Evolutionary conservation across 75 land plant species (phyloP).

Genomic region (Cryptomeria japonica): DNA sequence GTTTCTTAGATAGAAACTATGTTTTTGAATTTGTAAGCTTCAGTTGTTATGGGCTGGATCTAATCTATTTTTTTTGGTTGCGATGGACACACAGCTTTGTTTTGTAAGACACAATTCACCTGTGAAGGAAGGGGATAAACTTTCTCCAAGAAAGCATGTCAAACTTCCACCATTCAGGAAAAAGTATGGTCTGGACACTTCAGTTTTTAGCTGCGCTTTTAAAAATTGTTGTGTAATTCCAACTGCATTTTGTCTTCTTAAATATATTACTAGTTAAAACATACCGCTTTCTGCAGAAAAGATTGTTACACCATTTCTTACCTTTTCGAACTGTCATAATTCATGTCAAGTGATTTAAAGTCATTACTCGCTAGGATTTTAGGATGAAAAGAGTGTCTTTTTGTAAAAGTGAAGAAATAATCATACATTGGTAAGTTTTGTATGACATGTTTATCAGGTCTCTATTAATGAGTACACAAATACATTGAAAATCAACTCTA

Average conservation of each 20-base stretch:
- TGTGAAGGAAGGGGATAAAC: neutral
- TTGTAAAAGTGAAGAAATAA: neutral
- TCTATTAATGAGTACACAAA: neutral
- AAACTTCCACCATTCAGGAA: neutral
- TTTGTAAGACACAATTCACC: neutral
- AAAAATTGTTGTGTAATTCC: neutral
- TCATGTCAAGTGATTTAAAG: neutral
- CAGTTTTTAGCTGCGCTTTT: neutral
- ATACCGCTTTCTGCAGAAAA: neutral
- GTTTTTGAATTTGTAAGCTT: neutral
- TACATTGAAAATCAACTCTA: neutral
- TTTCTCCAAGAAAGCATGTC: neutral
- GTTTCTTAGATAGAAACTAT: neutral
- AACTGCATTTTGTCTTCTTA: neutral
- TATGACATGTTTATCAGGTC: neutral
- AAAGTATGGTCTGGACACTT: neutral
- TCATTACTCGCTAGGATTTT: neutral
- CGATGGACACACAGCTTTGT: constrained; percentile 6
- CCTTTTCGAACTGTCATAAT: neutral
- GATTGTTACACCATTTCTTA: neutral
- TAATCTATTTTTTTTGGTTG: neutral
- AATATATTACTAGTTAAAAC: neutral
- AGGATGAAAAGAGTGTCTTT: neutral
- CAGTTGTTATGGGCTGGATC: neutral
- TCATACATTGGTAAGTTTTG: neutral